These are phyloP conservation scores for Mycena latifolia DNA, from an alignment of 768 basidiomycete species.

Conservation along the genomic window DNA sequence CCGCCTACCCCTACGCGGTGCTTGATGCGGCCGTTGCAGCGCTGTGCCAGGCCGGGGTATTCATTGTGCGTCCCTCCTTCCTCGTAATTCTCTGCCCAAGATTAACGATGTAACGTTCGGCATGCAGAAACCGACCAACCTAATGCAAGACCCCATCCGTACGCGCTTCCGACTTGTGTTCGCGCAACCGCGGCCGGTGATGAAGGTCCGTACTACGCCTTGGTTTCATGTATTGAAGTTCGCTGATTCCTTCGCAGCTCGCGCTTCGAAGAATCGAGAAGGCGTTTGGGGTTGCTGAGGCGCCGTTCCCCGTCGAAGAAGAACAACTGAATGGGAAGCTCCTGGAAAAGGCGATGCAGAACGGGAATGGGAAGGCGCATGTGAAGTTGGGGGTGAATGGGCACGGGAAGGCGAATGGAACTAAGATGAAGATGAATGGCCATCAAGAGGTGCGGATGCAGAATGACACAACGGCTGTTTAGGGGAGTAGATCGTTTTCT, in stretches of 20 bases:
- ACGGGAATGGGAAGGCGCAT: no score
- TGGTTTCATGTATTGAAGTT: neutral
- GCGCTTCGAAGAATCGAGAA: conserved; percentile 30
- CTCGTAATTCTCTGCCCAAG: neutral
- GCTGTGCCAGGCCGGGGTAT: conserved; percentile 24
- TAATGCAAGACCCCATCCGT: conserved; percentile 28
- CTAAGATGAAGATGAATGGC: no score
- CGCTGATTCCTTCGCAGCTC: conserved; percentile 1
- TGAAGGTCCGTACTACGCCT: conserved; percentile 13
- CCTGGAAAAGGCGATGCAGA: no score
- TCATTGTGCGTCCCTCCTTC: conserved; percentile 16
- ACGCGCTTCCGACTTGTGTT: conserved; percentile 34
- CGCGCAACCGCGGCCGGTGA: conserved; percentile 19
- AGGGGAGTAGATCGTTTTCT: no score
- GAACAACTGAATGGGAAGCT: no score
- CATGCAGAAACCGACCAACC: conserved; percentile 27
- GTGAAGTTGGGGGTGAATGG: no score
- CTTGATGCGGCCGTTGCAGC: conserved; percentile 31
- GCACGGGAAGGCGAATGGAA: no score
- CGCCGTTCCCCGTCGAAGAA: no score
- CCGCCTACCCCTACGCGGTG: conserved; percentile 6
- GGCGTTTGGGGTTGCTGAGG: conserved; percentile 26
- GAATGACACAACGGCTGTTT: no score
- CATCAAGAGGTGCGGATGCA: no score
- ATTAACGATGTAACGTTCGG: neutral